Evolutionary conservation across 2,329 filamentous ascomycete genomes (phyloP).

Genomic region (Calonectria henricotiae): DNA sequence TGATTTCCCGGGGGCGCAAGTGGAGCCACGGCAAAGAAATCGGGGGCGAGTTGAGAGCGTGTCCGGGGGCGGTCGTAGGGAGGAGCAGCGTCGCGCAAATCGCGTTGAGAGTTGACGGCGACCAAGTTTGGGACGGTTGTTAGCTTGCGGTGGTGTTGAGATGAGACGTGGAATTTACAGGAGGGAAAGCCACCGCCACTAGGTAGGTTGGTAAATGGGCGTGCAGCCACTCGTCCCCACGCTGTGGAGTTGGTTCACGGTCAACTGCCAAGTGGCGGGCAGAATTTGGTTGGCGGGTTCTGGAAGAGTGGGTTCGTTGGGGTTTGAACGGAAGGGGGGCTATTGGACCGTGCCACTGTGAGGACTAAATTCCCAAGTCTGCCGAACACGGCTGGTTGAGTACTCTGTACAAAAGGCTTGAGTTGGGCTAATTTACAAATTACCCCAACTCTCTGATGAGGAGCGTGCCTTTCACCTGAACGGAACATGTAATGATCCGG

Average conservation of each 20-base stretch:
- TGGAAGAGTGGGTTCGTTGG: conserved; percentile 21
- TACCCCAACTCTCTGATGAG: neutral
- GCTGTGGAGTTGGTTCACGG: conserved; percentile 27
- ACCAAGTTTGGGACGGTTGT: neutral
- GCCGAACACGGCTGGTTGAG: neutral
- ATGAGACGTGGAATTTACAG: conserved; percentile 49
- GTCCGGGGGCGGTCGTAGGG: neutral
- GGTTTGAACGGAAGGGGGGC: conserved; percentile 14
- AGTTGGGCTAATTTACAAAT: conserved; percentile 4
- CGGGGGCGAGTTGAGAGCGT: neutral
- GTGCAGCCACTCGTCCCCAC: conserved; percentile 18
- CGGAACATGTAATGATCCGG: conserved; percentile 33
- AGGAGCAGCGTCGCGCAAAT: neutral
- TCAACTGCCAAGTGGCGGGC: conserved; percentile 31
- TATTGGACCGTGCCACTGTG: conserved; percentile 3
- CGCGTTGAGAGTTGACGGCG: conserved; percentile 12
- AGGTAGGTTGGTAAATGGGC: conserved; percentile 26
- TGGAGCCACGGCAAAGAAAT: conserved; percentile 11
- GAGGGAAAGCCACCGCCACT: conserved; percentile 44
- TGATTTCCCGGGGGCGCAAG: conserved; percentile 21
- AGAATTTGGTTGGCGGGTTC: conserved; percentile 21
- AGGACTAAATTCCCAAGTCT: conserved; percentile 11
- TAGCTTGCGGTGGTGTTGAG: conserved; percentile 44
- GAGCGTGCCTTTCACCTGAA: neutral
- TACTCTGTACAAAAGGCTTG: neutral